Evolutionary conservation across 2,329 filamentous ascomycete genomes (phyloP).

Genomic region (Fusarium sp.): DNA sequence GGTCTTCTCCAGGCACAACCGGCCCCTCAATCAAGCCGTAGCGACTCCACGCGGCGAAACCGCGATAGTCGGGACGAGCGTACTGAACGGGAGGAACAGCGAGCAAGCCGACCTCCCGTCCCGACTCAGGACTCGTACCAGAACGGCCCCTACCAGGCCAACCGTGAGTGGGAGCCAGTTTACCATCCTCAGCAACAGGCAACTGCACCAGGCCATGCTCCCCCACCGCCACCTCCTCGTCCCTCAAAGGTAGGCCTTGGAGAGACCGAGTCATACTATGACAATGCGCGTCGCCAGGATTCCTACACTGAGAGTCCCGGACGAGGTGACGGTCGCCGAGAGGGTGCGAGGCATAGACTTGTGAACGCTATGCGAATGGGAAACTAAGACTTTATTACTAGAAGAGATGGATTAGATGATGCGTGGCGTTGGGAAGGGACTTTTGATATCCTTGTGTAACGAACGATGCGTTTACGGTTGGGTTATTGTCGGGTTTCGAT

Average conservation of each 20-base stretch:
- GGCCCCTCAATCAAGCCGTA: slow-evolving; percentile 15
- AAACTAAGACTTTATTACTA: slow-evolving; percentile 23
- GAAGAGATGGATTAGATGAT: not conserved
- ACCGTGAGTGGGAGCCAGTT: slow-evolving; percentile 45
- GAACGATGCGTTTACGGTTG: slow-evolving; percentile 27
- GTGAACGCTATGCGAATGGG: slow-evolving; percentile 47
- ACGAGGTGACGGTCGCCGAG: slow-evolving; percentile 36
- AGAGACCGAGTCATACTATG: slow-evolving; percentile 48
- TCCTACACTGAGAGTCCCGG: slow-evolving; percentile 38
- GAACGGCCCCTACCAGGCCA: slow-evolving; percentile 34
- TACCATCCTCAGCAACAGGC: slow-evolving; percentile 33
- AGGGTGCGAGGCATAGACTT: slow-evolving; percentile 47
- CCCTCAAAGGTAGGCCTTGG: slow-evolving; percentile 50
- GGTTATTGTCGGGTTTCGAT: not conserved
- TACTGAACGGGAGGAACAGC: slow-evolving; percentile 30
- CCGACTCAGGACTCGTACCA: slow-evolving; percentile 34
- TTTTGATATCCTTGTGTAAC: slow-evolving; percentile 31
- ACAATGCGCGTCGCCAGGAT: slow-evolving; percentile 35
- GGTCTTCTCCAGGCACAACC: slow-evolving; percentile 28
- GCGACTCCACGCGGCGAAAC: slow-evolving; percentile 35
- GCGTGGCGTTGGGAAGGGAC: slow-evolving; percentile 26
- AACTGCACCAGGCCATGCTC: slow-evolving; percentile 37
- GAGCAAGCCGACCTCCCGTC: slow-evolving; percentile 29
- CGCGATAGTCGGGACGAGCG: slow-evolving; percentile 41
- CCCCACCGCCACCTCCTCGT: slow-evolving; percentile 50